A percentile compares a stretch with the other conserved stretches of the same genome.
phyloP scores from a whole-genome alignment of 176 grass and related monocot species.

The Carex myosuroides region DNA sequence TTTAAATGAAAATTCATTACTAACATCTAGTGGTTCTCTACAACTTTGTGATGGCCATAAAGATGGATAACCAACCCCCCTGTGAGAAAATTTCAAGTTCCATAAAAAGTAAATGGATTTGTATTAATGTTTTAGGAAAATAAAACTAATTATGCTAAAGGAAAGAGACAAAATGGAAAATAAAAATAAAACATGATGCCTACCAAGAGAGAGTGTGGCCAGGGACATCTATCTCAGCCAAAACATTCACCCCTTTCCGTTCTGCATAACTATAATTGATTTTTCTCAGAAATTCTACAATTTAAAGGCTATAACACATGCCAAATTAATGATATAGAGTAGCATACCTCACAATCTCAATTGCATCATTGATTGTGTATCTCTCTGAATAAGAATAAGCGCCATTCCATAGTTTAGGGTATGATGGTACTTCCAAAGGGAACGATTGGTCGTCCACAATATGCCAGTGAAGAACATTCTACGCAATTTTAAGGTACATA shows the following conservation, averaged over 20 bases:
- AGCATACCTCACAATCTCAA: conserved; percentile 79
- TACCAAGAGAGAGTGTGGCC: conserved; percentile 71
- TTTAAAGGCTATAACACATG: not conserved
- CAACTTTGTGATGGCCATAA: conserved; percentile 69
- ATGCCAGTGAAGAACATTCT: conserved; percentile 99
- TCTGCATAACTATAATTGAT: conserved; percentile 72
- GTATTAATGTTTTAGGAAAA: not conserved
- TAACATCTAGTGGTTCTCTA: conserved; percentile 88
- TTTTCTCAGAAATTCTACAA: conserved; percentile 7
- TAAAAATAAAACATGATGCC: not conserved
- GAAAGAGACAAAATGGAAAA: not conserved
- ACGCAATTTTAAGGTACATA: conserved; percentile 12
- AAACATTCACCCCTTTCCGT: conserved; percentile 77
- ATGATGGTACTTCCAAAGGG: conserved; percentile 93
- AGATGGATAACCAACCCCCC: conserved; percentile 69
- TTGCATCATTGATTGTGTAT: conserved; percentile 79
- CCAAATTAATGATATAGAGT: not conserved
- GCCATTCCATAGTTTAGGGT: conserved; percentile 71
- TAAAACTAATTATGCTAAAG: not conserved
- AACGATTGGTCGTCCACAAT: conserved; percentile 82
- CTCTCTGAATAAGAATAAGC: conserved; percentile 86
- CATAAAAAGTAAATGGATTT: not conserved
- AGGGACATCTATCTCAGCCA: conserved; percentile 98
- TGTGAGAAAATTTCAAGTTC: conserved; percentile 12
- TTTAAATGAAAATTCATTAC: conserved; percentile 75